Conservation (phyloP, 306 rosid genomes). For the Canavalia gladiata region DNA sequence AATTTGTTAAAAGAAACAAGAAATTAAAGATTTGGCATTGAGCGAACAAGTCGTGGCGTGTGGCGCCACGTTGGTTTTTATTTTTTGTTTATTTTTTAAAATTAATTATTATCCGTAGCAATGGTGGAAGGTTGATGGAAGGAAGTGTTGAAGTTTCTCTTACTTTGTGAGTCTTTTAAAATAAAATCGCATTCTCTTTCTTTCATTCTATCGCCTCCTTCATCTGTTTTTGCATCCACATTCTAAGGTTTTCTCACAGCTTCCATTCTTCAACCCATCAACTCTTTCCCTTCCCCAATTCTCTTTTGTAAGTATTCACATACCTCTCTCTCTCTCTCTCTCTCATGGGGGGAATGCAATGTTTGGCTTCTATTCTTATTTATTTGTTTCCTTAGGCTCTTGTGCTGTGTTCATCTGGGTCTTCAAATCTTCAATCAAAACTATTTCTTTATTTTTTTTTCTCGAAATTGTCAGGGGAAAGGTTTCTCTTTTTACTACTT, state of each 20-base stretch:
- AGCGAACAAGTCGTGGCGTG: neutral
- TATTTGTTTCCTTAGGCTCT: neutral
- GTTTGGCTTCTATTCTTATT: neutral
- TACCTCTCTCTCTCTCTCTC: neutral
- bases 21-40: no score
- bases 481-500: neutral
- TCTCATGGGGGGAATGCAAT: neutral
- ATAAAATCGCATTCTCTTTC: neutral
- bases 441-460: neutral
- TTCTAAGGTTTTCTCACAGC: neutral
- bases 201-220: neutral
- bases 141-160: neutral
- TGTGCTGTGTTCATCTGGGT: constrained; percentile 21
- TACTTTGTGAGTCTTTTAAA: constrained; percentile 22
- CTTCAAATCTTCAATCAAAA: neutral
- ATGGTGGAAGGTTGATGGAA: neutral
- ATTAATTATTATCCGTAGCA: neutral
- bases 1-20: no score
- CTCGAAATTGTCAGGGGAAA: neutral
- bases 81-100: neutral
- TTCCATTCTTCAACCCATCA: neutral
- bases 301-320: constrained; percentile 23
- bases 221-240: neutral
- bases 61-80: neutral
- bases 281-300: neutral